phyloP scores from a whole-genome alignment of 2,329 filamentous ascomycete genomes.

The Epichloe uncinata region DNA sequence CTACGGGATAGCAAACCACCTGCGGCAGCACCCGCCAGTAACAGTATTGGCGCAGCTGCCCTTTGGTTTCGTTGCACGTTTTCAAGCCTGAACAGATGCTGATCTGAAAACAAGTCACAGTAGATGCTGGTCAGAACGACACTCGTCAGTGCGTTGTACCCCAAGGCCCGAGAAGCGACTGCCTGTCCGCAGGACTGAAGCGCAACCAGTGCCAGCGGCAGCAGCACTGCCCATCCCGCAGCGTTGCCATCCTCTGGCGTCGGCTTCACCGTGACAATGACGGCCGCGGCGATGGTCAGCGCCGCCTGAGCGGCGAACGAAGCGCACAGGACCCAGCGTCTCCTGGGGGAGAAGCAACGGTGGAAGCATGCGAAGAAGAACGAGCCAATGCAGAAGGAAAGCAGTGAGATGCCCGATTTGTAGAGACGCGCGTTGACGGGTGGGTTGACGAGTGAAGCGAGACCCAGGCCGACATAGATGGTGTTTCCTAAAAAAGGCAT shows the following conservation, averaged over 20 bases:
- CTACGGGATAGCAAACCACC: conserved; percentile 38
- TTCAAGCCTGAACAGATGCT: conserved; percentile 27
- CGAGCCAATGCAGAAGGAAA: conserved; percentile 58
- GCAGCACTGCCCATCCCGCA: conserved; percentile 44
- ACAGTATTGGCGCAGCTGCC: conserved; percentile 32
- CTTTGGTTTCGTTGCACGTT: conserved; percentile 40
- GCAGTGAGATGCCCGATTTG: conserved; percentile 58
- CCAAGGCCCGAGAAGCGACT: conserved; percentile 56
- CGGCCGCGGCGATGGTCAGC: conserved; percentile 38
- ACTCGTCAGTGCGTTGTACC: conserved; percentile 58
- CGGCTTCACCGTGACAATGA: conserved; percentile 35
- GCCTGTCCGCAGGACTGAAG: conserved; percentile 72
- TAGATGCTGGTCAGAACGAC: conserved; percentile 74
- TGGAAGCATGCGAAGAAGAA: conserved; percentile 60
- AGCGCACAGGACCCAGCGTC: conserved; percentile 49
- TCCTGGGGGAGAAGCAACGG: conserved; percentile 44
- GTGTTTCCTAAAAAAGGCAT: conserved; percentile 47
- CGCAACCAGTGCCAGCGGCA: conserved; percentile 56
- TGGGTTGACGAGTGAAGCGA: conserved; percentile 38
- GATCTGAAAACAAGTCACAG: conserved; percentile 64
- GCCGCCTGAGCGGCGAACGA: conserved; percentile 42
- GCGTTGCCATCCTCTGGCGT: conserved; percentile 26
- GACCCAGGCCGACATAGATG: conserved; percentile 62
- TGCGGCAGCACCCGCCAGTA: conserved; percentile 35
- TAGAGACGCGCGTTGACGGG: conserved; percentile 17